Base-by-base conservation (phyloP, 2,329 filamentous ascomycete species). In the Acephala macrosclerotiorum region DNA sequence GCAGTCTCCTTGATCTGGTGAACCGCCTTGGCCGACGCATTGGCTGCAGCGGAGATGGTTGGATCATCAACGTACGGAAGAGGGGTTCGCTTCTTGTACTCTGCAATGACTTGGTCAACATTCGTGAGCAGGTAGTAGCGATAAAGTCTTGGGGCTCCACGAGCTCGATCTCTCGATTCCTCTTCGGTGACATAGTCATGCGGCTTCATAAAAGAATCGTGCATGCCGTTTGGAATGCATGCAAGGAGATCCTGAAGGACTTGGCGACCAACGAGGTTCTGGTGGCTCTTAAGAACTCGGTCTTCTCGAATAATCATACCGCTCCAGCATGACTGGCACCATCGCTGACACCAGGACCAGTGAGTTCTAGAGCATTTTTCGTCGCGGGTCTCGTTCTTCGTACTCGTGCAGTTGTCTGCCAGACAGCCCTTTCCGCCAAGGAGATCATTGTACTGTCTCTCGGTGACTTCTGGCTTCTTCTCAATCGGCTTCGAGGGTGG, bases 331-430 rank as follows among this genome's bases (percentile, higher is more conserved):
- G 59, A 35, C 33, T 60, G 60, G 58, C 75, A 76, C 71, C 73
- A 75, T 67, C 75, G 65, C 65, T 74, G 73, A 20, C 66, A 59
- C 73, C 74, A 76, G n/a, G 75, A 72, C 74, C 75, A 76, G 60
- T 76, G 72, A 18, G 73, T 71, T 68, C 73, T 66, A 1, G 68
- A 69, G 22, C 72, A 69, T 20, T 67, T 67, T 20, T 71, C 70
- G 57, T 75, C 72, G n/a, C n/a, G 9, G 7, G 18, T 20, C 3
- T 6, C 1, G n/a, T 22, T 7, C 38, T 42, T 42, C 12, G 38
- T 42, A 33, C 29, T 42, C 1, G 49, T 25, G 57, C 75, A 76
- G 25, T 57, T 68, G 7, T 61, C 47, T 38, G 71, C 68, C 57
- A 73, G 63, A 40, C 75, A 76, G 18, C 75, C 75, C 55, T 75